Conservation (phyloP, 2,329 filamentous ascomycete genomes). For the Cordyceps fumosorosea region DNA sequence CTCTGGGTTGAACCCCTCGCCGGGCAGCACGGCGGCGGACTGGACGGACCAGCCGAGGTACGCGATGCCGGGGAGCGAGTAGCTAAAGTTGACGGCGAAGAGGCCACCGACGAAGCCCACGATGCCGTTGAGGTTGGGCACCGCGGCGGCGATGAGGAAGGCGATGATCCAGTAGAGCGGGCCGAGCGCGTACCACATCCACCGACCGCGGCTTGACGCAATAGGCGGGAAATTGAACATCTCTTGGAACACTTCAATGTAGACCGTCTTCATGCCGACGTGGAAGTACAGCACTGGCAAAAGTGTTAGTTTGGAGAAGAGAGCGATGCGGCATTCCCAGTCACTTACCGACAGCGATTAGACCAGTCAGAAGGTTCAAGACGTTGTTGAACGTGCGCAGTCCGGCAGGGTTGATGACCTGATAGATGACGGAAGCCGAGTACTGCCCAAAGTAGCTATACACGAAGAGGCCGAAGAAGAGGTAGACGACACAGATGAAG, state of each 20-base stretch:
- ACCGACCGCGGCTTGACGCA: constrained; percentile 38
- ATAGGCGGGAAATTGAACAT: constrained; percentile 41
- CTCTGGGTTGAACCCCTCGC: constrained; percentile 5
- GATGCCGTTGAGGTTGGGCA: constrained; percentile 44
- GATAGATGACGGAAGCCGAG: constrained; percentile 34
- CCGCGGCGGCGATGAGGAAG: constrained; percentile 45
- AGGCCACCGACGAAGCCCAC: constrained; percentile 45
- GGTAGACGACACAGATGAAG: constrained; percentile 33
- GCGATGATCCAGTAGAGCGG: constrained; percentile 51
- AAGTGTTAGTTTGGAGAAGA: neutral
- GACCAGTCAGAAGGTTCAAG: constrained; percentile 32
- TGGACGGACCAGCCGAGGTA: constrained; percentile 4
- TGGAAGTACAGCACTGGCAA: constrained; percentile 39
- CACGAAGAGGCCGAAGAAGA: constrained; percentile 35
- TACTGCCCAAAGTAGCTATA: constrained; percentile 43
- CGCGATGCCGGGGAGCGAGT: constrained; percentile 44
- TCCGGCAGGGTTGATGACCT: constrained; percentile 33
- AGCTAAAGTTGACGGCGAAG: constrained; percentile 51
- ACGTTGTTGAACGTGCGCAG: constrained; percentile 39
- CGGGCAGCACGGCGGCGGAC: neutral
- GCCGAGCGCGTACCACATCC: constrained; percentile 41
- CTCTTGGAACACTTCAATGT: constrained; percentile 44
- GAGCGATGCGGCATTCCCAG: too few relatives aligned
- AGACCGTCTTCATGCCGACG: constrained; percentile 47
- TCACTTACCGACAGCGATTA: constrained; percentile 32